These are phyloP conservation scores for Plasmodium inui DNA, from an alignment of 169 alveolate species.

Conservation along the genomic window DNA sequence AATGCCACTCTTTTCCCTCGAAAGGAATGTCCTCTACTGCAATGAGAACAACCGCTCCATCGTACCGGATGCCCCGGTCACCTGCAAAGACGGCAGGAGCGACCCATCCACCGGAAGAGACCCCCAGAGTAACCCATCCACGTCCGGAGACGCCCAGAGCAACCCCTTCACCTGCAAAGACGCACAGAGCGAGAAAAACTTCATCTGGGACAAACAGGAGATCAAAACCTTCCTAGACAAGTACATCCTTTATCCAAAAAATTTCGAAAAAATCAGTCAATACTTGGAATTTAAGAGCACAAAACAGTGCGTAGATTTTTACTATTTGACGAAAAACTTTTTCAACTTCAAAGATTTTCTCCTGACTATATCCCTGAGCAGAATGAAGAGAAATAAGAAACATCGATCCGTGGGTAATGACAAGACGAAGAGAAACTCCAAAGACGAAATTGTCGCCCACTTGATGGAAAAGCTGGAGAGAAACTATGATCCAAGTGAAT, in stretches of 20 bases:
- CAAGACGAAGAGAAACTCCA: constrained; percentile 26
- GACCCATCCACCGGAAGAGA: background rate
- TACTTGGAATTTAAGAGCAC: constrained; percentile 88
- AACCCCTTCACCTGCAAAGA: constrained; percentile 76
- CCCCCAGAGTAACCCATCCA: background rate
- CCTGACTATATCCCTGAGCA: constrained; percentile 34
- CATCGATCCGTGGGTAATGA: constrained; percentile 7
- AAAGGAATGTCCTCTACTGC: constrained; percentile 50
- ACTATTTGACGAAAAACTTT: constrained; percentile 73
- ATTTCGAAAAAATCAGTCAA: constrained; percentile 89
- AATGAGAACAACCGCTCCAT: constrained; percentile 17
- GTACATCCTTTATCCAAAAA: constrained; percentile 90
- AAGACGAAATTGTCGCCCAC: constrained; percentile 61
- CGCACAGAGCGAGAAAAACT: constrained; percentile 64
- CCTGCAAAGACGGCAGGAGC: background rate
- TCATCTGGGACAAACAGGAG: constrained; percentile 89
- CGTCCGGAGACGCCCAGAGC: constrained; percentile 26
- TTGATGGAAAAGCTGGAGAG: constrained; percentile 47
- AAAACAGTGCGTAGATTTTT: constrained; percentile 89
- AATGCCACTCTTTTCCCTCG: constrained; percentile 34
- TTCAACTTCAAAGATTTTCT: constrained; percentile 39
- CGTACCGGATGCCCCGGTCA: background rate
- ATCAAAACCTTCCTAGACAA: constrained; percentile 87
- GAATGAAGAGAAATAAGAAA: constrained; percentile 29
- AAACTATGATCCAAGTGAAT: constrained; percentile 24